Percentiles rank a stretch among this genome's conserved stretches.
Conservation (phyloP, 129 eudicot species). For the Helianthus tuberosus region DNA sequence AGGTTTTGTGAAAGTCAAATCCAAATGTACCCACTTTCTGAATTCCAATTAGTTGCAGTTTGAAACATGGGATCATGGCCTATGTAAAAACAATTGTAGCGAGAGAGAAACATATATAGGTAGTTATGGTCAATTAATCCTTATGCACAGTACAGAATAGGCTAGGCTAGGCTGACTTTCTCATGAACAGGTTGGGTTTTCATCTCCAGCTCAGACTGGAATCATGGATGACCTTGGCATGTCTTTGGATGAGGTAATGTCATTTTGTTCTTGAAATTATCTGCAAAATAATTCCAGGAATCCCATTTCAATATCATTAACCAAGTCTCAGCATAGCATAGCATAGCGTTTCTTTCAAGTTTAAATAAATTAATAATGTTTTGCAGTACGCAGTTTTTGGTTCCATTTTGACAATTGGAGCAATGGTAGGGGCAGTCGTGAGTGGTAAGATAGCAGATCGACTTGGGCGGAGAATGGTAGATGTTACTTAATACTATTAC, state of each 20-base stretch:
- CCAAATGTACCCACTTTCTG: no score
- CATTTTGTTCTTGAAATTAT: not conserved
- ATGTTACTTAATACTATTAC: constrained; percentile 16
- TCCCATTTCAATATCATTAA: not conserved
- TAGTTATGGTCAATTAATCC: not conserved
- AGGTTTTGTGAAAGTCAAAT: no score
- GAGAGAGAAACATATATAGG: no score
- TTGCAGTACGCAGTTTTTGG: constrained; percentile 91
- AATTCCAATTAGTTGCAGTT: no score
- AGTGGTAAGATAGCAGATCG: constrained; percentile 87
- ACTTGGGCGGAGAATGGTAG: constrained; percentile 78
- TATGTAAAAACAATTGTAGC: no score
- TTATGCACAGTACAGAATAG: not conserved
- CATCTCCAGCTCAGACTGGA: constrained; percentile 86
- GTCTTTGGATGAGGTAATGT: constrained; percentile 70
- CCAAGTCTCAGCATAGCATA: not conserved
- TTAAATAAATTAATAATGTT: not conserved
- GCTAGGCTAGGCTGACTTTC: not conserved
- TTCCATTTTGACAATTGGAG: constrained; percentile 88
- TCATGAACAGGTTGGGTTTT: constrained; percentile 68
- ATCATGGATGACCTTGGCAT: constrained; percentile 75
- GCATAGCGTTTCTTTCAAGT: no score
- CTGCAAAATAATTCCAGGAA: no score
- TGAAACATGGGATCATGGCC: no score
- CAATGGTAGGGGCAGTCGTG: constrained; percentile 76